Evolutionary conservation across 129 eudicot species (phyloP), one percentile per base, ranked within the genome.

Genomic region (carrot (Daucus carota)): DNA sequence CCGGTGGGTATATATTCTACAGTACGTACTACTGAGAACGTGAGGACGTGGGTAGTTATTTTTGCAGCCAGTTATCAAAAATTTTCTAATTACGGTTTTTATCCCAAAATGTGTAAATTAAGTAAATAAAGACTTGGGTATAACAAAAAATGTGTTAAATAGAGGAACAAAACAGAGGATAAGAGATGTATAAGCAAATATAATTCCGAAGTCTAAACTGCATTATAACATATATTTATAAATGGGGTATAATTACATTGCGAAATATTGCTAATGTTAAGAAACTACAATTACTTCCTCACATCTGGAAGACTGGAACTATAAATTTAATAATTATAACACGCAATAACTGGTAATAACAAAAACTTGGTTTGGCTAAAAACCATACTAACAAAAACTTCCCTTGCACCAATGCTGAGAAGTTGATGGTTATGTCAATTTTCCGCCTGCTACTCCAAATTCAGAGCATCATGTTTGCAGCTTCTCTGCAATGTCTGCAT

Each of bases 1-100:
- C 22, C 2, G 72, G 8, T 17, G 14, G 17, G 1, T 34, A 28
- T 29, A 28, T 29, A 62, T 29, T 9, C 33, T 20, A 10, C 67
- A 26, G 34, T 11, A 10, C 67, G 0, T 0, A 6, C 40, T 63
- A 15, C 70, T 63, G 70, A 63, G 70, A 63, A 63, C 38, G 40
- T 63, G 70, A 38, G 73, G 73, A 68, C 46, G 73, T 68, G 73
- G 73, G 6, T 68, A 68, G 73, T 68, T 68, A 33, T 36, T 57
- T n/a, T 54, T 57, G 15, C 63, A 22, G 28, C 63, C 28, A 54
- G 29, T 54, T 40, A 36, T 36, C 5, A 1, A 1, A 36, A n/a
- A n/a, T n/a, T 36, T 36, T 36, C 5, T 36, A 36, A 36, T 36
- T 36, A 36, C 40, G 5, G 40, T 1, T 1, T 1, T 36, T 36